Conservation (phyloP, 2,329 filamentous ascomycete species). For the Samsoniella hepiali region DNA sequence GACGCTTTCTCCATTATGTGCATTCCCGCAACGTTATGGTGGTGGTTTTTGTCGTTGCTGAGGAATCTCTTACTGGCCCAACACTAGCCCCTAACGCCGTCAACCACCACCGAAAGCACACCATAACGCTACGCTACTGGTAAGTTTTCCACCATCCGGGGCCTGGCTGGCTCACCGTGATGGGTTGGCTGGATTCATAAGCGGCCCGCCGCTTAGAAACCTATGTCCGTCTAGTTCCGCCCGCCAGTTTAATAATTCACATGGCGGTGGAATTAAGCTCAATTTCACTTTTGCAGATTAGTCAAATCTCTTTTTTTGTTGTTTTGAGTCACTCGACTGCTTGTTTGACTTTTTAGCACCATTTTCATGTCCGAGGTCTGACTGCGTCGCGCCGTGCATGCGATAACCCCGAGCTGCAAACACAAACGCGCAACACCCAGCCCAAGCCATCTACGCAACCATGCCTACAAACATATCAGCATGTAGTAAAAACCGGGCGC, state of each 20-base stretch:
- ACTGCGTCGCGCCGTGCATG: too few species aligned
- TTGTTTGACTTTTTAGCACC: too few species aligned
- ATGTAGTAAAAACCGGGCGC: neutral
- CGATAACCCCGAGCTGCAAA: too few species aligned
- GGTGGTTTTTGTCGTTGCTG: neutral
- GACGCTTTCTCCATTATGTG: neutral
- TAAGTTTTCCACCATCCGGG: neutral
- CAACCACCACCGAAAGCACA: neutral
- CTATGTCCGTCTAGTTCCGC: slow-evolving; percentile 12
- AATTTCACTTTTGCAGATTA: neutral
- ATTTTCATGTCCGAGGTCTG: too few species aligned
- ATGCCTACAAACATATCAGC: slow-evolving; percentile 1
- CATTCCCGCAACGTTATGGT: neutral
- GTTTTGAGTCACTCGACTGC: neutral
- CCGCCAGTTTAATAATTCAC: neutral
- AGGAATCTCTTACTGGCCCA: neutral
- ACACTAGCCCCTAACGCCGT: slow-evolving; percentile 9
- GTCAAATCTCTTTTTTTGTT: neutral
- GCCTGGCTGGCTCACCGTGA: neutral
- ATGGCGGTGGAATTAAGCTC: neutral
- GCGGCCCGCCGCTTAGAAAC: slow-evolving; percentile 9
- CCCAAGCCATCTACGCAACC: slow-evolving; percentile 5
- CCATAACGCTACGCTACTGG: neutral
- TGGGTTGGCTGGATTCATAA: slow-evolving; percentile 4
- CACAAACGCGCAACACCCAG: too few species aligned